Conservation (phyloP, 768 basidiomycete species). For the Russula virescens region DNA sequence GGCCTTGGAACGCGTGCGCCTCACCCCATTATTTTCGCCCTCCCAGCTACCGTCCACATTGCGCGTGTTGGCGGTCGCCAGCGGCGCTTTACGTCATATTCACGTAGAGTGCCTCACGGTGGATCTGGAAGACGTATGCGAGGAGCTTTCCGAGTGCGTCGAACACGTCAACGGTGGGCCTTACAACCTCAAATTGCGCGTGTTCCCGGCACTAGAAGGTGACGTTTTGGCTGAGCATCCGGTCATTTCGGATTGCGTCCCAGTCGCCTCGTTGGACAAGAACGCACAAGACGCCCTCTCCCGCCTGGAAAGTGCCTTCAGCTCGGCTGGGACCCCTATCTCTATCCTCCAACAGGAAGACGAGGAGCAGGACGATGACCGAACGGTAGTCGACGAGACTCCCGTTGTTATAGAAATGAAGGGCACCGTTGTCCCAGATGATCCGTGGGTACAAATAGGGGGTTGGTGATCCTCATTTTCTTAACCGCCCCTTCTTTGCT, state of each 20-base stretch:
- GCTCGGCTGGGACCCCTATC: slow-evolving; percentile 18
- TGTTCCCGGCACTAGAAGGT: slow-evolving; percentile 16
- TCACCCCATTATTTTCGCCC: slow-evolving; percentile 23
- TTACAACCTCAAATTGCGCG: slow-evolving; percentile 20
- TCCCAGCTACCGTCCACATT: slow-evolving; percentile 14
- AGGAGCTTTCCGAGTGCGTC: slow-evolving; percentile 21
- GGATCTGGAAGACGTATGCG: slow-evolving; percentile 23
- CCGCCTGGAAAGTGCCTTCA: slow-evolving; percentile 20
- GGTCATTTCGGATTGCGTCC: slow-evolving; percentile 11
- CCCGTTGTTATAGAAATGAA: slow-evolving; percentile 6
- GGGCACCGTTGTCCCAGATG: neutral
- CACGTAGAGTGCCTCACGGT: slow-evolving; percentile 22
- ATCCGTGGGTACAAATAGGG: slow-evolving; percentile 7
- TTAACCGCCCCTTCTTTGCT: neutral
- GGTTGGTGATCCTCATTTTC: slow-evolving; percentile 6
- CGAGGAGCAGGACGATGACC: slow-evolving; percentile 17
- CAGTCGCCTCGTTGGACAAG: slow-evolving; percentile 2
- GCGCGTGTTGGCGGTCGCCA: slow-evolving; percentile 10
- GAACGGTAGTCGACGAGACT: slow-evolving; percentile 21
- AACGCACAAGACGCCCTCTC: slow-evolving; percentile 16
- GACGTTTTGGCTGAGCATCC: slow-evolving; percentile 13
- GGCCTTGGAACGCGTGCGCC: slow-evolving; percentile 10
- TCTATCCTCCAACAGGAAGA: slow-evolving; percentile 14
- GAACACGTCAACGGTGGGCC: slow-evolving; percentile 22
- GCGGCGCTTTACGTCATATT: slow-evolving; percentile 12